A percentile compares a stretch with the other conserved stretches of the same genome.
Evolutionary conservation across 352 stramenopile genomes (phyloP).

Genomic region (Blastocystis sp.): DNA sequence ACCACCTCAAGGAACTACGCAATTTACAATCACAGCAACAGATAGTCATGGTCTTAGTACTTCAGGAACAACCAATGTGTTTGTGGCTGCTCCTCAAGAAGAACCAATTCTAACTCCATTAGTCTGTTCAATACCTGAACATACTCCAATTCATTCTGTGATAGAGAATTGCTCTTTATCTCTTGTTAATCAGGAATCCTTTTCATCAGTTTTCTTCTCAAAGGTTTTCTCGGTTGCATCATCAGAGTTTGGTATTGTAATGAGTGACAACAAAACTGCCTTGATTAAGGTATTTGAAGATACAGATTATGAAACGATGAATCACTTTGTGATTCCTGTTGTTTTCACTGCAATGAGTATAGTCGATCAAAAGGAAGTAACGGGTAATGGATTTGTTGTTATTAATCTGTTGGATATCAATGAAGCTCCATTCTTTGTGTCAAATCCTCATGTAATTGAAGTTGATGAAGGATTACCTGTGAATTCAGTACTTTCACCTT

Average conservation of each 20-base stretch:
- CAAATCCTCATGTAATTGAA: background rate
- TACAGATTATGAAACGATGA: background rate
- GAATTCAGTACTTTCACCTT: background rate
- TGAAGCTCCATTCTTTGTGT: constrained; percentile 10
- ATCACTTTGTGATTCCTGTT: background rate
- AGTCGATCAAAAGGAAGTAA: background rate
- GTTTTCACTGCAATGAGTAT: background rate
- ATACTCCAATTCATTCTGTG: background rate
- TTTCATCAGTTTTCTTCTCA: background rate
- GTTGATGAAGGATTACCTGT: background rate
- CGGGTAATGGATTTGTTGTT: background rate
- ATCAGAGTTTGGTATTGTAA: background rate
- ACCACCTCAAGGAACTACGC: background rate
- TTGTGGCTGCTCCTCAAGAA: background rate
- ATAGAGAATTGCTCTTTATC: background rate
- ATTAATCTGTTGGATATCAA: constrained; percentile 6
- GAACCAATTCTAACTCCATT: background rate
- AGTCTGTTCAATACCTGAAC: background rate
- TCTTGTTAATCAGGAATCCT: background rate
- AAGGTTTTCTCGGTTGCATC: constrained; percentile 3
- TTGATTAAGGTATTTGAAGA: background rate
- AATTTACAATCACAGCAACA: background rate
- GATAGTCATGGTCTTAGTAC: background rate
- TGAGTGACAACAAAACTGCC: background rate
- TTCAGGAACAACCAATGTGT: background rate